phyloP scores from a whole-genome alignment of 2,329 filamentous ascomycete genomes.

The Diaporthe ampelina region DNA sequence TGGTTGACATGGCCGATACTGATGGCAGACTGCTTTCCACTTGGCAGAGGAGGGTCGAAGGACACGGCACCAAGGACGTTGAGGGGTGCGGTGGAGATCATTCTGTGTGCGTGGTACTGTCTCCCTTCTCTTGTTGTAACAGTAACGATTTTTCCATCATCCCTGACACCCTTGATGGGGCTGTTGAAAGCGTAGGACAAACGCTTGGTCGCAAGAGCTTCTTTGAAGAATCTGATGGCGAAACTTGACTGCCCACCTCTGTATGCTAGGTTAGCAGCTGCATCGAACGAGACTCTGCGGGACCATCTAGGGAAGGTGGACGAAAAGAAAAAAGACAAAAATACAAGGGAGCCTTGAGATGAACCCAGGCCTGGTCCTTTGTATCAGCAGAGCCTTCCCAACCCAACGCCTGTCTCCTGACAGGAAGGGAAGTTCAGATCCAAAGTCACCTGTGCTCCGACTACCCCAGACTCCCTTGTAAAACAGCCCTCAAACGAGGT shows the following conservation, averaged over 20 bases:
- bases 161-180: not conserved
- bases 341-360: too few relatives aligned
- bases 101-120: not conserved
- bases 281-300: not conserved
- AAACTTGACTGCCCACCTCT: conserved; percentile 8
- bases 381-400: too few relatives aligned
- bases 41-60: not conserved
- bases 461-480: too few relatives aligned
- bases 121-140: conserved; percentile 3
- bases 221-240: not conserved
- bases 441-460: too few relatives aligned
- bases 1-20: conserved; percentile 19
- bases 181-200: not conserved
- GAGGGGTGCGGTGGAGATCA: conserved; percentile 9
- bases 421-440: too few relatives aligned
- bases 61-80: not conserved
- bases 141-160: not conserved
- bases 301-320: too few relatives aligned
- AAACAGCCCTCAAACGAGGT: too few relatives aligned
- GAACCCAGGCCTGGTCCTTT: too few relatives aligned
- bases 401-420: too few relatives aligned
- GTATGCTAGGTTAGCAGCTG: not conserved
- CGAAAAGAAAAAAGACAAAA: too few relatives aligned
- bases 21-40: conserved; percentile 53
- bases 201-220: not conserved